Base-by-base conservation (phyloP, 2,329 filamentous ascomycete genomes). In the Dactylellina drechsleri region DNA sequence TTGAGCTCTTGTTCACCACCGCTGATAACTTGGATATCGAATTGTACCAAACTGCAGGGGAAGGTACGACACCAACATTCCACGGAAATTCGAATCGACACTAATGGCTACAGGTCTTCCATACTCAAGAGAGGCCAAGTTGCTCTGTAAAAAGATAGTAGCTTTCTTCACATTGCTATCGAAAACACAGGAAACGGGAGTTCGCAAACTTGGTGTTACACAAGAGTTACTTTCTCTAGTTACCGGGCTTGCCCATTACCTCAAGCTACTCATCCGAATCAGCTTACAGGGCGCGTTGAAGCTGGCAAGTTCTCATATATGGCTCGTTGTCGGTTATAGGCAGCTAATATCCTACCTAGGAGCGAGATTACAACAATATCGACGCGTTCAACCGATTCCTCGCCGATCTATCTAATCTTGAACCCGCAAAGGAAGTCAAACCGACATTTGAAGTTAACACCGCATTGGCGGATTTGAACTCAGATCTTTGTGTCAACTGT, bases 71-170 rank as follows among this genome's bases (percentile, higher is more conserved):
- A 40, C 31, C 20, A 16, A 6, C 20, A 10, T 20, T 53, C 50
- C 23, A 18, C 36, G 2, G 6, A 43, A 18, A 36, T 5, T 26
- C 16, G 23, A n/a, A 28, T 45, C 13, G n/a, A 53, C 20, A 41
- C 57, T 70, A 56, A 70, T 60, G 26, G 28, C 52, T 77, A 36
- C 81, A 91, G 93, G 91, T 77, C 86, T 99, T 76, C 92, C 93
- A 8, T 99, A 98, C 81, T 91, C 91, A 16, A 89, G 95, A 79
- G 95, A 99, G 84, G 92, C 95, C n/a, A 99, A 99, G 83, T 86
- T 99, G 59, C 87, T 99, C n/a, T 99, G 95, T 85, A 99, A 99
- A 83, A 99, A 99, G 83, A 96, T 99, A 65, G 95, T 99, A 4
- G 92, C 94, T 26, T 99, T 99, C 85, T 99, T 99, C 82, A 93